These are phyloP conservation scores for Aspergillus ostianus DNA, from an alignment of 495 filamentous ascomycete species.

Conservation along the genomic window DNA sequence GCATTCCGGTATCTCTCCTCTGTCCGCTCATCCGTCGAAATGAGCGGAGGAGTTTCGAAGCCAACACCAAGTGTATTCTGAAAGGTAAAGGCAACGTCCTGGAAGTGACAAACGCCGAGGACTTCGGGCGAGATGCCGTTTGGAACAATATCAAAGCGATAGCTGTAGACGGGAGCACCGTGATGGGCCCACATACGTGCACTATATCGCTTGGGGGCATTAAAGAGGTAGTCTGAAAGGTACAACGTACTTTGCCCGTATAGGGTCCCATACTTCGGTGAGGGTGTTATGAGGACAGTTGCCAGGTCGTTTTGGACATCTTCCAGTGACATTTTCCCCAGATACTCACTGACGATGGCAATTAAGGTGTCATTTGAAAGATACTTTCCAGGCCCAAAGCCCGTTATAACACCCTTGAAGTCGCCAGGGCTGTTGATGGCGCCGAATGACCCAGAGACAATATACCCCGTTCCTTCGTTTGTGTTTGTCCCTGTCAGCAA, in stretches of 20 bases:
- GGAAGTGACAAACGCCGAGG: constrained; percentile 39
- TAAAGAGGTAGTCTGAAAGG: constrained; percentile 2
- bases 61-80: constrained; percentile 40
- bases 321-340: neutral
- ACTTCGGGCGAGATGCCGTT: neutral
- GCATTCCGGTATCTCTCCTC: constrained; percentile 30
- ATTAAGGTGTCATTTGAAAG: neutral
- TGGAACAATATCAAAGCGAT: constrained; percentile 42
- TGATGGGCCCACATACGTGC: constrained; percentile 32
- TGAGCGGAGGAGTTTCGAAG: constrained; percentile 19
- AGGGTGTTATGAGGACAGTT: neutral
- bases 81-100: constrained; percentile 51
- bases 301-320: neutral
- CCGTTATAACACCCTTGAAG: constrained; percentile 25
- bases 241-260: constrained; percentile 6
- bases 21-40: constrained; percentile 14
- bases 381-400: constrained; percentile 9
- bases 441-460: constrained; percentile 19
- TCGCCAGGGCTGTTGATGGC: constrained; percentile 44
- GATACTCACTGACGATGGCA: neutral
- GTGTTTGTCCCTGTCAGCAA: constrained; percentile 49
- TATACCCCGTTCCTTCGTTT: constrained; percentile 55
- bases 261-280: neutral
- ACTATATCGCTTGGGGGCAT: constrained; percentile 1
- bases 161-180: constrained; percentile 38